Evolutionary conservation across 2,329 filamentous ascomycete species (phyloP), one percentile per base, ranked within the genome.

Genomic region (Hirsutella rhossiliensis): DNA sequence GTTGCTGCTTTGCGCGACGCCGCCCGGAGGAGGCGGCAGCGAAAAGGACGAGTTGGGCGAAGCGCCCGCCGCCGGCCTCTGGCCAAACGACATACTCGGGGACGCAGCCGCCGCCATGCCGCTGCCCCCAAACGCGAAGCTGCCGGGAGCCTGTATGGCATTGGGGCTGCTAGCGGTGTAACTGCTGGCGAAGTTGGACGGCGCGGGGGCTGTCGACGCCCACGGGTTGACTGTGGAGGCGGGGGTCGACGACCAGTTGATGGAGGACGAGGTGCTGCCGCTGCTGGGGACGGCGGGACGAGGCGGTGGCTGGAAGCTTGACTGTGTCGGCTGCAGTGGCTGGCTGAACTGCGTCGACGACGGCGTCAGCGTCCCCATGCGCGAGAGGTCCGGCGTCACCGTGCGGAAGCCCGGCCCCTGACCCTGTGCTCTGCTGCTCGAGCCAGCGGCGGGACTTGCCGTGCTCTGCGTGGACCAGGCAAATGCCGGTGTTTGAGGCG

Each of bases 281-380:
- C 3, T 37, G 34, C 9, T 37, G 34, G 34, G n/a, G 17, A 17
- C 34, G 11, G 34, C 34, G 20, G 45, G 54, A 11, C 50, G 47
- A 38, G 56, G 49, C 41, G 62, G 47, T 38, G 57, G 53, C 38
- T 52, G 53, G 48, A 57, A 51, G 49, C 50, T 44, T 17, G 60
- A 49, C 42, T 56, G 54, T 17, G 59, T 59, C 2, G 74, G 72
- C 44, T 74, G 74, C 28, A 80, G 58, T 0, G 78, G 78, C 47
- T 80, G 70, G 2, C 78, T 80, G 55, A 72, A 82, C 57, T 83
- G 78, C 2, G 78, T 82, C 13, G 72, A 65, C 4, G 73, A 71
- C 0, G 78, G 78, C 2, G 71, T 69, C 48, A 82, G 65, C 17
- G 73, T 55, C 40, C 72, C 68, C 50, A 81, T 77, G 15, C 67